Evolutionary conservation across 306 rosid species (phyloP), one percentile per base, ranked within the genome.

Genomic region (Castanospermum australe): DNA sequence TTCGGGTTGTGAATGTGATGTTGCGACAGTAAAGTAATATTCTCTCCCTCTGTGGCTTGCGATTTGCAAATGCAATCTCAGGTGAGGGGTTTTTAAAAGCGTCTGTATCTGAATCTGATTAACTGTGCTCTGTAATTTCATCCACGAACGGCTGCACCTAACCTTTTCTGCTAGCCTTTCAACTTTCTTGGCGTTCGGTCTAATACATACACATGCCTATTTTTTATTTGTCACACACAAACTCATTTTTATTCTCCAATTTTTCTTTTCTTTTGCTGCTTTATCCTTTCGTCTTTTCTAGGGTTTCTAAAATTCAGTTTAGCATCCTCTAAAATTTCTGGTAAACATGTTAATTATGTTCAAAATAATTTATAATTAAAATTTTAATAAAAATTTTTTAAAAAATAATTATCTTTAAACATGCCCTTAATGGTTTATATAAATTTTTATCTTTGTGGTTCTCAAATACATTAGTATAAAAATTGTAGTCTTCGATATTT

Each of bases 121-220:
- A 3, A 28, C 24, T 3, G 51, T 12, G 8, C 3, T 4, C n/a
- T 15, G 57, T 5, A 51, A 51, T 51, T 6, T 7, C 32, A 61
- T 25, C 5, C 62, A 4, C 6, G 11, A 61, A 32, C 73, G 35
- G n/a, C 55, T 39, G 67, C 67, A 67, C 82, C 82, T 54, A 78
- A 41, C 76, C n/a, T 41, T 18, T n/a, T 36, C 67, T 60, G 12
- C 63, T 59, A 30, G 5, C 47, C 56, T 60, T 33, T 42, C 82
- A 55, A 78, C 54, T 47, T 8, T 13, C 36, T 0, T 25, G 38
- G 32, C 65, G 8, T 64, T 50, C 30, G 28, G 55, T 76, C 65
- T 42, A 44, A 14, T 0, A 44, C 3, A n/a, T n/a, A 4, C 61
- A 12, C 24, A 28, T 12, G 24, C 24, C 17, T 72, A 22, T 55